Evolutionary conservation across 2,329 filamentous ascomycete species (phyloP), one percentile per base, ranked within the genome.

Genomic region (Aspergillus tubingensis): DNA sequence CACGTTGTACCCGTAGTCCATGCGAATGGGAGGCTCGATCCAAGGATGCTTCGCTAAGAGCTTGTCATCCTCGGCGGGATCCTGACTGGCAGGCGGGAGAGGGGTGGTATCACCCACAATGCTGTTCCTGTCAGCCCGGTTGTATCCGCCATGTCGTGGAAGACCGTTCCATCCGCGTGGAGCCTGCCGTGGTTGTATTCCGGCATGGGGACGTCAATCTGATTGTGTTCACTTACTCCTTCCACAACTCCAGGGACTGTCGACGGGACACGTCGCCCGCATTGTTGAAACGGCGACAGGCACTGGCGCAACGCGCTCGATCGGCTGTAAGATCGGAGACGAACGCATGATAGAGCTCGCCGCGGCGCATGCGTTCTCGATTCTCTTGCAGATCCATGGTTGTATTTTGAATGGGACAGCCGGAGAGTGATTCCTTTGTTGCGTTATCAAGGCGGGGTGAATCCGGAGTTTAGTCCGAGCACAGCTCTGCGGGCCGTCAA

Each of bases 1-100:
- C 49, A 94, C 80, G 63, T 95, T 92, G 68, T 83, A 88, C 3
- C 92, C 92, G 68, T 95, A 94, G 76, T 96, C 91, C 62, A 89
- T 83, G 49, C 82, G 85, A 56, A 95, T 80, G 0, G 91, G 91
- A 0, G 83, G 77, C 62, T 91, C 87, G 21, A 94, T 81, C 83
- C 86, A 92, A 0, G 91, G 86, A 25, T 89, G 82, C 36, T 88
- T 79, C 21, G 81, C 79, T 36, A 95, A 84, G 1, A 88, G 79
- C 17, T 77, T 81, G 8, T 88, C 87, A 64, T 95, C 90, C 65
- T 86, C 86, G 57, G 85, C 85, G 2, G 82, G 77, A 10, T 84
- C 86, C 2, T 82, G 69, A 5, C 82, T 82, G 15, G 72, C 77
- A 0, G 86, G 83, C 21, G 91, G 90, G 0, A 94, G 77, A 39